These are phyloP conservation scores for Paecilomyces dactylethromorphus DNA, from an alignment of 2,329 filamentous ascomycete species.

Conservation along the genomic window DNA sequence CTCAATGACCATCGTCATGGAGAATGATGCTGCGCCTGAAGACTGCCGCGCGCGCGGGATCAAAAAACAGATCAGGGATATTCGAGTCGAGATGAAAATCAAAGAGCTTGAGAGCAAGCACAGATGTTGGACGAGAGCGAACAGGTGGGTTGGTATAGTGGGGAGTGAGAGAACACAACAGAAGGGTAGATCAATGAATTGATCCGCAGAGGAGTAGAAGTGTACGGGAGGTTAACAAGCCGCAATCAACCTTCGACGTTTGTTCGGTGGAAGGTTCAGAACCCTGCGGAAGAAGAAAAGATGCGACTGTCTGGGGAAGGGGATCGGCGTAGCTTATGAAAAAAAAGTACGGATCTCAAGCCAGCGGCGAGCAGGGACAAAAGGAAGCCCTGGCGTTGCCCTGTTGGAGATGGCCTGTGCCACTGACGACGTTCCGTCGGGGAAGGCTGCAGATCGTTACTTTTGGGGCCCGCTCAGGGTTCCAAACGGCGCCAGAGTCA, in stretches of 20 bases:
- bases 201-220: background rate
- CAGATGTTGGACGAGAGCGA: background rate
- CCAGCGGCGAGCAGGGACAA: constrained; percentile 12
- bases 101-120: constrained; percentile 1
- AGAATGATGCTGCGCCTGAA: constrained; percentile 25
- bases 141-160: background rate
- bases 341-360: constrained; percentile 13
- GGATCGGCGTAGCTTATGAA: constrained; percentile 41
- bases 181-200: background rate
- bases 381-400: constrained; percentile 16
- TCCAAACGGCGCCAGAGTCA: constrained; percentile 19
- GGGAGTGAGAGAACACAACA: constrained; percentile 8
- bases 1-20: constrained; percentile 95
- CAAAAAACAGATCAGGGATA: constrained; percentile 2
- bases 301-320: constrained; percentile 31
- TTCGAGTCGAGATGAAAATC: background rate
- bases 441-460: constrained; percentile 33
- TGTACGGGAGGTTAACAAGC: background rate
- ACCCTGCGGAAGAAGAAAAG: constrained; percentile 7
- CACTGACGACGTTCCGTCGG: constrained; percentile 36
- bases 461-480: constrained; percentile 12
- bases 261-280: background rate
- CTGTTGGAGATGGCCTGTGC: constrained; percentile 23
- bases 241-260: background rate
- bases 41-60: background rate